Evolutionary conservation across 1,284 basidiomycete genomes (phyloP), one percentile per base, ranked within the genome.

Genomic region (Irpex sp.): DNA sequence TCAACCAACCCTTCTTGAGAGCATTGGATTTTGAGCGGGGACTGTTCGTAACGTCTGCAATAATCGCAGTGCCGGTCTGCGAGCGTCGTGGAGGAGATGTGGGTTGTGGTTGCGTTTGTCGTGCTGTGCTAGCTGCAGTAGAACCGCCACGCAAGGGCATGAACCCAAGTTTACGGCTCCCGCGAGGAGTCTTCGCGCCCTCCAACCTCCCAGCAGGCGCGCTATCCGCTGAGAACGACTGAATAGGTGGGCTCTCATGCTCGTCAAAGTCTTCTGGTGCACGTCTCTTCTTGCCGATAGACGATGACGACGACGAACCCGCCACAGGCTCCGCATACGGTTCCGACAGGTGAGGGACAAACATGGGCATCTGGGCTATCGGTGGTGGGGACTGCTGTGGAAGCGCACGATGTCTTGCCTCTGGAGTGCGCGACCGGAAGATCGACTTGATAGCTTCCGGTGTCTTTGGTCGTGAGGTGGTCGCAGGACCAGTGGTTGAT

Each of bases 221-320:
- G 64, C 84, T 82, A 17, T 84, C 85, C 5, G 78, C 71, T 6
- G 85, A 88, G 70, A 87, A 86, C 1, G 80, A 85, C 70, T 87
- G 85, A 0, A 83, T 81, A 19, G 88, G 86, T 17, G 87, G 73
- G 57, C 69, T 66, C n/a, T 76, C 71, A 55, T 79, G 83, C 63
- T 81, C 77, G 57, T 89, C 88, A 66, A 88, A 88, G 68, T 92
- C 89, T 62, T 91, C 90, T 2, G 90, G 89, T 34, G 84, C 85
- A 37, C 84, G 81, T 6, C 91, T 82, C 72, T 91, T 92, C 76
- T 85, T 86, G 21, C 88, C 86, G 19, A 73, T 72, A 0, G 77
- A 76, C 21, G 70, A 71, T 6, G 69, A 65, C 1, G 72, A 68
- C 5, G 69, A 67, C 3, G 68, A 62, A 13, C 70, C 57, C 19